Percentiles rank a stretch among this genome's conserved stretches.
Conservation (phyloP, 2,329 filamentous ascomycete genomes). For the Neofusicoccum kwambonambiense region DNA sequence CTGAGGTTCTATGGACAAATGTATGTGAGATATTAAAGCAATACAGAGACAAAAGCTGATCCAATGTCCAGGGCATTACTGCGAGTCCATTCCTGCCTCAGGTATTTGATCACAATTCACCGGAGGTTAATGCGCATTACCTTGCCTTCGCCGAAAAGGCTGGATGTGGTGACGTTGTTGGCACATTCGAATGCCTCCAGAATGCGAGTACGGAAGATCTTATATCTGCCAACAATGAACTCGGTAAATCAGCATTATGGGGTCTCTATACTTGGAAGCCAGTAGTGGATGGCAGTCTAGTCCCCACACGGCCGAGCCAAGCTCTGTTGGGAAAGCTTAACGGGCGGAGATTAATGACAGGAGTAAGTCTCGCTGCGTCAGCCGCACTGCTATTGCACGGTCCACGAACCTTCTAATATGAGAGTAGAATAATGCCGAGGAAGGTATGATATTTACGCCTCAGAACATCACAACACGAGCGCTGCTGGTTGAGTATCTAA, state of each 20-base stretch:
- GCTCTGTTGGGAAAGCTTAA: slow-evolving; percentile 41
- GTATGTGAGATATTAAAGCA: slow-evolving; percentile 22
- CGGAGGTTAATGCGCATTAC: slow-evolving; percentile 53
- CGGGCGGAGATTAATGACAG: slow-evolving; percentile 37
- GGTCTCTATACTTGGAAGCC: slow-evolving; percentile 60
- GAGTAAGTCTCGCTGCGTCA: slow-evolving; percentile 20
- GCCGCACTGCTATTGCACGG: slow-evolving; percentile 29
- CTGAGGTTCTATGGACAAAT: slow-evolving; percentile 12
- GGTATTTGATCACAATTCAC: slow-evolving; percentile 55
- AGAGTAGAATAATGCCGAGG: slow-evolving; percentile 43
- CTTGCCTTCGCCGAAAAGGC: slow-evolving; percentile 46
- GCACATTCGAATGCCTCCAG: slow-evolving; percentile 54
- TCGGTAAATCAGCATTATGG: slow-evolving; percentile 51
- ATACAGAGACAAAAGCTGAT: background rate
- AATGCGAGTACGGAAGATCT: slow-evolving; percentile 52
- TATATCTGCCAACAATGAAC: slow-evolving; percentile 54
- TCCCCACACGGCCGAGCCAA: slow-evolving; percentile 42
- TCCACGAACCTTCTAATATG: too few relatives aligned
- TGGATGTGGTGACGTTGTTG: slow-evolving; percentile 41
- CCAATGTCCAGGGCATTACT: slow-evolving; percentile 18
- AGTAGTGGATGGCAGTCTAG: slow-evolving; percentile 57
- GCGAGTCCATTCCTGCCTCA: slow-evolving; percentile 56
- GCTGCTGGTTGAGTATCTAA: slow-evolving; percentile 45
- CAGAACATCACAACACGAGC: slow-evolving; percentile 44
- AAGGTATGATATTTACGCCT: slow-evolving; percentile 48